Evolutionary conservation across 352 stramenopile species (phyloP).

Genomic region (Phytophthora uliginosa): DNA sequence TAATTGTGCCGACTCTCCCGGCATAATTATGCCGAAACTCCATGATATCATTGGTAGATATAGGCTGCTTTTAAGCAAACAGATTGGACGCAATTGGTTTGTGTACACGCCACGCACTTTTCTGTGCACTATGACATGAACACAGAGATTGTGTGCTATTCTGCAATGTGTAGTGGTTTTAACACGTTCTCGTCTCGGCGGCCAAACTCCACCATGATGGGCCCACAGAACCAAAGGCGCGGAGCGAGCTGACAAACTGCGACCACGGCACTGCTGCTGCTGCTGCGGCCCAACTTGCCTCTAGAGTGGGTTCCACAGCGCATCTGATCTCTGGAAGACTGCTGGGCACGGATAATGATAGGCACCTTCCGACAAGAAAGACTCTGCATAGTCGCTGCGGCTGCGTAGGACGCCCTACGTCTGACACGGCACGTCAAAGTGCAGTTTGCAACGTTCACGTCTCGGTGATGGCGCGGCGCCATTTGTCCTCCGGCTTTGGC

Average conservation of each 20-base stretch:
- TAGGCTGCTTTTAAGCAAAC: too few species aligned
- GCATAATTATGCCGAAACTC: too few species aligned
- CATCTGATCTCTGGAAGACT: neutral
- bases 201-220: constrained; percentile 4
- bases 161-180: too few species aligned
- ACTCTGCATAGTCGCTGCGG: neutral
- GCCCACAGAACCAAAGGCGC: constrained; percentile 2
- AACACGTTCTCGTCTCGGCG: too few species aligned
- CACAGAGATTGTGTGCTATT: too few species aligned
- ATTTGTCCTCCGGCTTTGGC: constrained; percentile 17
- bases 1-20: too few species aligned
- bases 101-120: too few species aligned
- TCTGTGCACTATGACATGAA: too few species aligned
- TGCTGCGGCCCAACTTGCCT: too few species aligned
- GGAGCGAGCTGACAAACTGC: constrained; percentile 12
- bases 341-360: neutral
- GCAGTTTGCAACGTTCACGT: constrained; percentile 7
- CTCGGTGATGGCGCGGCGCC: constrained; percentile 28
- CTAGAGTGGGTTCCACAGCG: too few species aligned
- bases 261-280: neutral
- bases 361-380: neutral
- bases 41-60: too few species aligned
- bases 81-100: too few species aligned
- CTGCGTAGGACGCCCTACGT: neutral
- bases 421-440: constrained; percentile 7